Evolutionary conservation across 2,329 filamentous ascomycete genomes (phyloP).

Genomic region (Microascus cirrosus): DNA sequence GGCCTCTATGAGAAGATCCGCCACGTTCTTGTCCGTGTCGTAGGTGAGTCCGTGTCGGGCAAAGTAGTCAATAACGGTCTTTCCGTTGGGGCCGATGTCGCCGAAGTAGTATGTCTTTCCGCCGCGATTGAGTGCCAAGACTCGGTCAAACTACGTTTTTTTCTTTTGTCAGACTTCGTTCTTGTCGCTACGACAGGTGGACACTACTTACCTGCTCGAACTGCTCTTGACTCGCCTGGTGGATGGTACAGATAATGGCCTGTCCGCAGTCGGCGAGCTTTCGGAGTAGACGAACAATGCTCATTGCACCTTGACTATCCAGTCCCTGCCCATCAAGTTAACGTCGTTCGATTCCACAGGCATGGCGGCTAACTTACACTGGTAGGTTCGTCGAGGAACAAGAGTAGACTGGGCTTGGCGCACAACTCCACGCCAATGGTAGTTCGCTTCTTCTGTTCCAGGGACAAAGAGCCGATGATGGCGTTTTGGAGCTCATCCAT

Average conservation of each 20-base stretch:
- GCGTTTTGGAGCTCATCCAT: not conserved
- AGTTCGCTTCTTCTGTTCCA: not conserved
- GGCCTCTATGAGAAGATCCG: constrained; percentile 24
- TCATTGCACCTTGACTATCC: constrained; percentile 6
- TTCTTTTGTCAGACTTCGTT: not conserved
- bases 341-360: not conserved
- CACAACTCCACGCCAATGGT: not conserved
- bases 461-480: not conserved
- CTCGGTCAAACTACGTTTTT: not conserved
- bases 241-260: constrained; percentile 1
- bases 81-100: constrained; percentile 4
- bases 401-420: not conserved
- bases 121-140: not conserved
- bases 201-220: constrained; percentile 4
- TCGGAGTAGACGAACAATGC: constrained; percentile 2
- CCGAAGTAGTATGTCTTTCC: constrained; percentile 2
- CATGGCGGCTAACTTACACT: not conserved
- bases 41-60: not conserved
- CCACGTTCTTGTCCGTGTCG: constrained; percentile 32
- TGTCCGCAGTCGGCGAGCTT: not conserved
- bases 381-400: not conserved
- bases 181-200: not conserved
- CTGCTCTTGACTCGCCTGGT: constrained; percentile 4
- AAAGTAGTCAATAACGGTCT: not conserved
- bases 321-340: constrained; percentile 1